phyloP scores from a whole-genome alignment of 257 asterid genomes.

The Solanum virginianum region DNA sequence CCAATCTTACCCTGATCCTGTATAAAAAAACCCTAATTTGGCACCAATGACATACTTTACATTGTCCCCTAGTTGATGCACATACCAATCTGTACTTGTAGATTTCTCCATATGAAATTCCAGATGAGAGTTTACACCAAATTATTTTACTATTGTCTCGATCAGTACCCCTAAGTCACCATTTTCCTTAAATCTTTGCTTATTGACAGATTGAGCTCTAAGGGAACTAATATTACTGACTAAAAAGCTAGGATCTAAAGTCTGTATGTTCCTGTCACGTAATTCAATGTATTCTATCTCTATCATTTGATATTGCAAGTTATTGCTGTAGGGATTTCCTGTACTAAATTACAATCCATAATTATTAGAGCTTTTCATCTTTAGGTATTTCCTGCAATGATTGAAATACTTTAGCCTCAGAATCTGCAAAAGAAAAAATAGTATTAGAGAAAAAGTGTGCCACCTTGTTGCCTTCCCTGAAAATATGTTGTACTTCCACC shows the following conservation, averaged over 20 bases:
- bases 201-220: not conserved
- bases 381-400: not conserved
- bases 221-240: no score
- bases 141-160: no score
- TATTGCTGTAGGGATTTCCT: not conserved
- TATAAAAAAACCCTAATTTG: not conserved
- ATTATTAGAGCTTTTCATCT: no score
- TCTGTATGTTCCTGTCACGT: no score
- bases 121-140: no score
- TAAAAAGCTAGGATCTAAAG: not conserved
- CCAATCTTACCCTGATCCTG: not conserved
- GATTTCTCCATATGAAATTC: no score
- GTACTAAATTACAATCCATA: not conserved
- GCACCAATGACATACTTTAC: not conserved
- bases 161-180: no score
- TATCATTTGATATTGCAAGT: not conserved
- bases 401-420: no score
- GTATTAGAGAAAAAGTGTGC: not conserved
- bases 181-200: not conserved
- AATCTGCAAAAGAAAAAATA: not conserved
- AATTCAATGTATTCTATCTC: no score
- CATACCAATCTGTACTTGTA: no score
- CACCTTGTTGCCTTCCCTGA: no score
- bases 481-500: not conserved
- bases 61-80: not conserved